These are phyloP conservation scores for Haplographium delicatum DNA, from an alignment of 495 filamentous ascomycete genomes.

Conservation along the genomic window DNA sequence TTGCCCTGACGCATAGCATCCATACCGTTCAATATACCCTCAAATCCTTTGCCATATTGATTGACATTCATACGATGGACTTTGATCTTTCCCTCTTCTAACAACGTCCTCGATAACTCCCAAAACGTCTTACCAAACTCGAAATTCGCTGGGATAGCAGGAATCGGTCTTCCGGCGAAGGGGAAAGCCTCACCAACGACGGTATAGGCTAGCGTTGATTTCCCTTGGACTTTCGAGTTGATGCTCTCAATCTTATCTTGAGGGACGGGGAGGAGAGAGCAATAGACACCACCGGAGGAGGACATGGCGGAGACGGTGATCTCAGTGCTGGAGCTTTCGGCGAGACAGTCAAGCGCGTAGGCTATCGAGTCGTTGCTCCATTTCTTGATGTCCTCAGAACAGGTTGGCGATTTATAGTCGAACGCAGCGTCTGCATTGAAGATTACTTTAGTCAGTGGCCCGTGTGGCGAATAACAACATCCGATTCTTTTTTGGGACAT, in stretches of 20 bases:
- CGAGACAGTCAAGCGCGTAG: slow-evolving; percentile 18
- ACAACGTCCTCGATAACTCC: slow-evolving; percentile 34
- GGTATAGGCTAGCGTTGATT: slow-evolving; percentile 35
- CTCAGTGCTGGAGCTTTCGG: slow-evolving; percentile 8
- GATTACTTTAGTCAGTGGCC: slow-evolving; percentile 31
- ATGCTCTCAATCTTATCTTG: not conserved
- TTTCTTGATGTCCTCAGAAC: slow-evolving; percentile 32
- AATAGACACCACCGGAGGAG: slow-evolving; percentile 12
- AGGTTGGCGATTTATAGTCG: slow-evolving; percentile 45
- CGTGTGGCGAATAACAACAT: too few species aligned
- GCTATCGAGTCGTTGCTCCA: slow-evolving; percentile 33
- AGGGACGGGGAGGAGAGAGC: slow-evolving; percentile 9
- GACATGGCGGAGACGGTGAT: slow-evolving; percentile 15
- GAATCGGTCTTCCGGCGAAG: slow-evolving; percentile 22
- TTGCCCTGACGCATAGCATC: slow-evolving; percentile 41
- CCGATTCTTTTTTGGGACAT: too few species aligned
- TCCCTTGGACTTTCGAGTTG: slow-evolving; percentile 26
- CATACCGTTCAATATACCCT: slow-evolving; percentile 50
- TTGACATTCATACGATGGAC: slow-evolving; percentile 42
- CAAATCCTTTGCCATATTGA: slow-evolving; percentile 32
- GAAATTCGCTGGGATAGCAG: slow-evolving; percentile 32
- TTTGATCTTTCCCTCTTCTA: slow-evolving; percentile 46
- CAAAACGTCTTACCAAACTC: slow-evolving; percentile 39
- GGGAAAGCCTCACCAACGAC: slow-evolving; percentile 34
- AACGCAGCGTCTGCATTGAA: slow-evolving; percentile 49